Conservation (phyloP, 148 eudicot genomes). For the Gaultheria prostrata region DNA sequence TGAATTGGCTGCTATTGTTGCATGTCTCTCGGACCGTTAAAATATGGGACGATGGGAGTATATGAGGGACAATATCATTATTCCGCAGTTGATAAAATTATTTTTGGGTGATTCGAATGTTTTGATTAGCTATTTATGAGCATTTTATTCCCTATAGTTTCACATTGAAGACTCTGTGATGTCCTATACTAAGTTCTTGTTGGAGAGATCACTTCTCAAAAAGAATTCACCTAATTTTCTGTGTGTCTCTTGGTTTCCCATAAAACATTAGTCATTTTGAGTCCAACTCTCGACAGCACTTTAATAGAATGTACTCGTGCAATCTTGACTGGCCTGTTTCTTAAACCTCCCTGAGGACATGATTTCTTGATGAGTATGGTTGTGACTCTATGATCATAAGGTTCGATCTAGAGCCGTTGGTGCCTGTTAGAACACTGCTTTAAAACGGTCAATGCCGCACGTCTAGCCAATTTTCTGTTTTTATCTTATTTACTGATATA, state of each 20-base stretch:
- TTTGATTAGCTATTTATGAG: background rate
- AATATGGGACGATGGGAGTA: background rate
- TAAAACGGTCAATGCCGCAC: background rate
- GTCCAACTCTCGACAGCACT: background rate
- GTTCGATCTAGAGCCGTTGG: background rate
- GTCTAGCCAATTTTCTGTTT: background rate
- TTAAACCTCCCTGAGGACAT: background rate
- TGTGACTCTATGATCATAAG: background rate
- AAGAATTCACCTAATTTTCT: background rate
- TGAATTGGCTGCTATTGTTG: background rate
- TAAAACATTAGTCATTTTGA: background rate
- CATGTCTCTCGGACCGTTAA: background rate
- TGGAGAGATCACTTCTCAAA: background rate
- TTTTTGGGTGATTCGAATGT: background rate
- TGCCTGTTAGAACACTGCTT: background rate
- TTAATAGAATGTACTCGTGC: background rate
- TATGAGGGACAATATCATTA: background rate
- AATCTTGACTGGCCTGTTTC: background rate
- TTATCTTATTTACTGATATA: background rate
- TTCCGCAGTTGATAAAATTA: background rate
- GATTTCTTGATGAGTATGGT: background rate
- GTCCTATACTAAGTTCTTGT: background rate
- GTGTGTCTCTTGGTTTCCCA: background rate
- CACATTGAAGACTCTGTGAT: background rate
- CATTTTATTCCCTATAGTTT: background rate